Percentiles rank a stretch among this genome's conserved stretches.
phyloP scores from a whole-genome alignment of 2,329 filamentous ascomycete species.

The Botryotinia calthae region DNA sequence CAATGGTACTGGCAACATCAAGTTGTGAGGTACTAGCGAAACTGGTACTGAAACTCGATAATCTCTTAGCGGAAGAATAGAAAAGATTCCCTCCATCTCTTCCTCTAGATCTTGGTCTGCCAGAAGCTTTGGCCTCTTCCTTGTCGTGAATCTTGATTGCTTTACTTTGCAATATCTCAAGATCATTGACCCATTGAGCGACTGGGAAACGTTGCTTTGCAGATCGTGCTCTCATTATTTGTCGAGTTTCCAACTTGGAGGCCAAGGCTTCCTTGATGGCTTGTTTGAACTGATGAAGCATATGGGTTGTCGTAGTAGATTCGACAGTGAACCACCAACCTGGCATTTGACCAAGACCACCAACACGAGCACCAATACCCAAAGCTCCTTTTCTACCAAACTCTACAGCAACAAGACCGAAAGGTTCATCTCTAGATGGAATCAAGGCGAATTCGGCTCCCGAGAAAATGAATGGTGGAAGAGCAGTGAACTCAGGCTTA shows the following conservation, averaged over 20 bases:
- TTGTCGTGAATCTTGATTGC: constrained; percentile 47
- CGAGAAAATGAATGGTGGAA: constrained; percentile 66
- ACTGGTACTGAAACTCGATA: constrained; percentile 18
- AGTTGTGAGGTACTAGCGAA: constrained; percentile 19
- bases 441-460: constrained; percentile 68
- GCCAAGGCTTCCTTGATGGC: constrained; percentile 61
- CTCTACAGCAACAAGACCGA: constrained; percentile 66
- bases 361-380: constrained; percentile 63
- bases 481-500: constrained; percentile 65
- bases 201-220: constrained; percentile 66
- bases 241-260: constrained; percentile 54
- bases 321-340: constrained; percentile 71
- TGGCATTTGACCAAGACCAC: constrained; percentile 68
- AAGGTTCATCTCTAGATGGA: constrained; percentile 66
- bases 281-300: constrained; percentile 63
- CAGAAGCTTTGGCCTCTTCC: constrained; percentile 16
- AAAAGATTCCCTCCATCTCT: not conserved
- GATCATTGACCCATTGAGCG: constrained; percentile 62
- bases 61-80: constrained; percentile 9
- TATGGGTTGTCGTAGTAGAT: constrained; percentile 59
- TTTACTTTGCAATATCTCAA: constrained; percentile 59
- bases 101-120: constrained; percentile 22
- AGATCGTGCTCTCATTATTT: constrained; percentile 62
- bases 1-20: constrained; percentile 18
- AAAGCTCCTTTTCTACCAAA: constrained; percentile 67